These are phyloP conservation scores for Amphicarpaea edgeworthii DNA, from an alignment of 306 rosid species.

Conservation along the genomic window DNA sequence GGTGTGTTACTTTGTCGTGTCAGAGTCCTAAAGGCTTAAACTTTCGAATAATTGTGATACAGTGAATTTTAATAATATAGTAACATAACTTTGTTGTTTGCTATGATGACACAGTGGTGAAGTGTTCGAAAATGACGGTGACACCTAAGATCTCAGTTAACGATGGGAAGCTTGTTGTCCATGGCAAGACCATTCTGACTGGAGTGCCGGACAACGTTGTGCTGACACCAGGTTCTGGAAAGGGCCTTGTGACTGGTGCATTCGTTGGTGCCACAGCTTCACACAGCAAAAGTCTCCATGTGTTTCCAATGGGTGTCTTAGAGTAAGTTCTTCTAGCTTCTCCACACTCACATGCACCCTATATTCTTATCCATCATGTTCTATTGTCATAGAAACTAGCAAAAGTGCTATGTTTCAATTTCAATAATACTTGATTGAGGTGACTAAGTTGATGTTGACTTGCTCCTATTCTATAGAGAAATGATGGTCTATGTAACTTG, in stretches of 20 bases:
- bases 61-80: background rate
- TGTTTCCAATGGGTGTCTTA: conserved; percentile 79
- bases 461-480: too few relatives aligned
- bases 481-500: background rate
- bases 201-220: conserved; percentile 88
- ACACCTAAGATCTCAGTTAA: conserved; percentile 69
- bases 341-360: background rate
- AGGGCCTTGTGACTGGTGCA: conserved; percentile 75
- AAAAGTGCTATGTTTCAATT: too few relatives aligned
- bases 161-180: conserved; percentile 86
- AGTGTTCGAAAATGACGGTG: conserved; percentile 77
- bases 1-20: background rate
- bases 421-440: too few relatives aligned
- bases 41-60: background rate
- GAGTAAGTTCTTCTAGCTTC: conserved; percentile 64
- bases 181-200: conserved; percentile 81
- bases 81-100: background rate
- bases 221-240: conserved; percentile 69
- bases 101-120: conserved; percentile 42
- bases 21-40: background rate
- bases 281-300: conserved; percentile 78
- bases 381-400: conserved; percentile 3
- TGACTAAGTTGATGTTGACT: too few relatives aligned
- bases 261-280: conserved; percentile 89
- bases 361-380: conserved; percentile 20